Conservation (phyloP, 495 filamentous ascomycete species). For the Glarea lozoyensis region DNA sequence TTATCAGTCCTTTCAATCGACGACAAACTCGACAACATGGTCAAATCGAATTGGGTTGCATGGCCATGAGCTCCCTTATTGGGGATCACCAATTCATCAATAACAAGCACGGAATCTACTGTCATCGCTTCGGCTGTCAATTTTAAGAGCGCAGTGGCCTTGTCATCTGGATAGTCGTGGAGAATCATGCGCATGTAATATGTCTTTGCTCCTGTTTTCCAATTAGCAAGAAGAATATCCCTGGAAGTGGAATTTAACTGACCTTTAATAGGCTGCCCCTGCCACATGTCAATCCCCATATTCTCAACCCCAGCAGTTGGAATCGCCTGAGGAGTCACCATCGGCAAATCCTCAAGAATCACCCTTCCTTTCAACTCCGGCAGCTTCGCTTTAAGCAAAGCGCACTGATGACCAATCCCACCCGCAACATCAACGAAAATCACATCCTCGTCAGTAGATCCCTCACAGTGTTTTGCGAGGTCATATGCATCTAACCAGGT, state of each 20-base stretch:
- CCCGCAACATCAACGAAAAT: slow-evolving; percentile 49
- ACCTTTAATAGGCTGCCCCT: background rate
- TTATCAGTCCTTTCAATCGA: slow-evolving; percentile 7
- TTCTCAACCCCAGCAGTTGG: background rate
- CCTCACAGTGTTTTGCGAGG: background rate
- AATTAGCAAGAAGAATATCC: no score
- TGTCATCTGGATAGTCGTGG: slow-evolving; percentile 20
- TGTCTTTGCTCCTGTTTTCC: slow-evolving; percentile 25
- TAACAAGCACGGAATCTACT: slow-evolving; percentile 26
- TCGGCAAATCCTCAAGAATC: slow-evolving; percentile 1
- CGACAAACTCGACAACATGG: slow-evolving; percentile 29
- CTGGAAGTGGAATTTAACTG: no score
- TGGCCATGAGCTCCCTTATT: slow-evolving; percentile 27
- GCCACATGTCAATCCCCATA: background rate
- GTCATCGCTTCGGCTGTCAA: slow-evolving; percentile 25
- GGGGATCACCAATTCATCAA: slow-evolving; percentile 33
- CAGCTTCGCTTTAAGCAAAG: slow-evolving; percentile 32
- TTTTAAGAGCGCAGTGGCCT: slow-evolving; percentile 13
- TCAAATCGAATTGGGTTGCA: slow-evolving; percentile 26
- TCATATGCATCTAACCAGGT: background rate
- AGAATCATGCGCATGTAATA: slow-evolving; percentile 27
- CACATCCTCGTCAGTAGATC: slow-evolving; percentile 1
- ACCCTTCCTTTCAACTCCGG: slow-evolving; percentile 8
- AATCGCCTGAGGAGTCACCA: background rate
- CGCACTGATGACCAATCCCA: slow-evolving; percentile 42